Base-by-base conservation (phyloP, 2,329 filamentous ascomycete species). In the Colletotrichum trifolii region DNA sequence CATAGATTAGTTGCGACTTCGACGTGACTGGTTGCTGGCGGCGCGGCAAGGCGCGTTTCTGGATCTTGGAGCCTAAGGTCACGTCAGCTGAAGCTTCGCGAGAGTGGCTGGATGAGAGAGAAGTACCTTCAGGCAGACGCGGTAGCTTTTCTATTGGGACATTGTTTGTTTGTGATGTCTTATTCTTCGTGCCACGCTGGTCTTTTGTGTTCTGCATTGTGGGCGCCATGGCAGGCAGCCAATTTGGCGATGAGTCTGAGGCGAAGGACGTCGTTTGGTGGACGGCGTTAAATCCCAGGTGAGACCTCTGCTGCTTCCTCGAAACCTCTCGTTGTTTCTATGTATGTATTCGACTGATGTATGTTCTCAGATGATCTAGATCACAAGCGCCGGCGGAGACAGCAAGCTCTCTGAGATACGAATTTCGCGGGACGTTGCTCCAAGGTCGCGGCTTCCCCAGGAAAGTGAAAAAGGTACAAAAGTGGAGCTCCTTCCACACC, bases 1-100 rank as follows among this genome's bases (percentile, higher is more conserved):
- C 81, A 78, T 93, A 92, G 75, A 94, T 81, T 66, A 85, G 73
- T 49, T 76, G 77, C 8, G 77, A 72, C 54, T 79, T 81, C 52
- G 81, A 79, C 17, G 82, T 80, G 12, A 76, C 73, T n/a, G 81
- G 78, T 10, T 76, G 72, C 57, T 80, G 79, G 7, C 71, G 76
- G 67, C 79, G 73, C 68, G 75, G 73, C 46, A 83, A 74, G 5
- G 84, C 82, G 8, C 83, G 81, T 70, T 85, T 85, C 55, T 80
- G 81, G 67, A 87, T 71, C 54, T 76, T 83, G 60, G 78, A 74
- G 68, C 83, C 85, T 87, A 67, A 33, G 17, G 13, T 10, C 15
- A 12, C 35, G 60, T 73, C 61, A 39, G 71, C 69, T 68, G 45
- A 35, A 15, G 33, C 10, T 39, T n/a, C 12, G 4, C 1, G 11